phyloP scores from a whole-genome alignment of 1,284 basidiomycete species.

The Trichosporon sp. region DNA sequence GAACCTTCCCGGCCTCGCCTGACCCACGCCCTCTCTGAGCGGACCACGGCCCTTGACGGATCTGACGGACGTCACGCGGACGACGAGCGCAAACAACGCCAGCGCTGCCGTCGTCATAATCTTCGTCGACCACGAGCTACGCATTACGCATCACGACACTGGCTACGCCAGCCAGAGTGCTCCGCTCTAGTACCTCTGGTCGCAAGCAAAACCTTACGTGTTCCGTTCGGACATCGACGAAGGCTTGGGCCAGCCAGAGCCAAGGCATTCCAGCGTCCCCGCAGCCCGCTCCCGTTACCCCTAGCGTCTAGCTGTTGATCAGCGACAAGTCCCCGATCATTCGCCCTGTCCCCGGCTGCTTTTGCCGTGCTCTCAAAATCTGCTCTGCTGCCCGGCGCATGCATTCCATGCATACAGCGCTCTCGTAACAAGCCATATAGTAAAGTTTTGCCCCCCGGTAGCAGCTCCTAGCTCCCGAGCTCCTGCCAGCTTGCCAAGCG shows the following conservation, averaged over 20 bases:
- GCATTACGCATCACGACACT: not conserved
- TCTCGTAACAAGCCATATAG: not conserved
- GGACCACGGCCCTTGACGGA: not conserved
- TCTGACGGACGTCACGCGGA: not conserved
- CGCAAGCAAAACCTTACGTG: not conserved
- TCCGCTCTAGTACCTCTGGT: not conserved
- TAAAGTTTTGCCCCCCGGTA: not conserved
- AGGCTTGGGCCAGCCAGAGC: not conserved
- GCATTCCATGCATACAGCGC: not conserved
- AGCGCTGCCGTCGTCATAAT: not conserved
- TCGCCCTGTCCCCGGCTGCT: not conserved
- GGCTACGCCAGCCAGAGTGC: not conserved
- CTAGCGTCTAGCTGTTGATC: not conserved
- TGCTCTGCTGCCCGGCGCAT: not conserved
- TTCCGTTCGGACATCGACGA: not conserved
- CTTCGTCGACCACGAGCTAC: not conserved
- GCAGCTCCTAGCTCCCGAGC: not conserved
- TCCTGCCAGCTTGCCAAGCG: not conserved
- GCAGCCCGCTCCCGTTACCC: not conserved
- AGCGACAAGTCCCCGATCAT: not conserved
- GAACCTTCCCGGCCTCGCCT: not conserved
- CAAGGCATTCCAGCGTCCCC: not conserved
- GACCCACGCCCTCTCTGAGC: not conserved
- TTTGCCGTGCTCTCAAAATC: not conserved
- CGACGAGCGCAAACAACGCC: not conserved